Evolutionary conservation across 306 rosid species (phyloP).

Genomic region (Dalbergia oliveri): DNA sequence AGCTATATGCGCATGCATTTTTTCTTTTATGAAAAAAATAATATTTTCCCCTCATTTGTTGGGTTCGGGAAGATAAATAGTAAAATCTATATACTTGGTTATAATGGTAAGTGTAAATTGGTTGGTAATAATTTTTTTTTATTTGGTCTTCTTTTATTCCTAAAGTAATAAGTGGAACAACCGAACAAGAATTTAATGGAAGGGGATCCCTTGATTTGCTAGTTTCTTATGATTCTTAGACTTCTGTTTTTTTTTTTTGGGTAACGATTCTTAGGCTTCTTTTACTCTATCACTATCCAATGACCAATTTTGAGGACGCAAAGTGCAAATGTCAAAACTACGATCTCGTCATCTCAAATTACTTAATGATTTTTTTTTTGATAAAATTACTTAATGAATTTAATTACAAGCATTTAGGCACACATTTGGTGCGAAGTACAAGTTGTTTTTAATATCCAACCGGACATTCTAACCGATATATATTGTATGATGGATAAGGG

Average conservation of each 20-base stretch:
- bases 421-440: not conserved
- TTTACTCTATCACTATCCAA: not conserved
- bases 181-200: not conserved
- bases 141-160: not conserved
- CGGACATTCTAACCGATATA: conserved; percentile 21
- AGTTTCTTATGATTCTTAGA: not conserved
- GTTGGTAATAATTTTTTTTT: not conserved
- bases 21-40: not conserved
- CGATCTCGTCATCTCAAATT: not conserved
- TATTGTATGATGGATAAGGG: not conserved
- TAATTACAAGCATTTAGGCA: not conserved
- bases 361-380: not conserved
- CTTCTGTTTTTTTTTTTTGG: no score
- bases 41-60: not conserved
- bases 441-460: not conserved
- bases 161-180: not conserved
- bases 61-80: not conserved
- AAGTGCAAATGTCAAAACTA: conserved; percentile 5
- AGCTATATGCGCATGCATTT: conserved; percentile 4
- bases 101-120: not conserved
- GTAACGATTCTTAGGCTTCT: no score
- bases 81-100: not conserved
- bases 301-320: not conserved
- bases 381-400: no score
- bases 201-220: not conserved